Evolutionary conservation across 2,329 filamentous ascomycete species (phyloP), one percentile per base, ranked within the genome.

Genomic region (Colletotrichum sp.): DNA sequence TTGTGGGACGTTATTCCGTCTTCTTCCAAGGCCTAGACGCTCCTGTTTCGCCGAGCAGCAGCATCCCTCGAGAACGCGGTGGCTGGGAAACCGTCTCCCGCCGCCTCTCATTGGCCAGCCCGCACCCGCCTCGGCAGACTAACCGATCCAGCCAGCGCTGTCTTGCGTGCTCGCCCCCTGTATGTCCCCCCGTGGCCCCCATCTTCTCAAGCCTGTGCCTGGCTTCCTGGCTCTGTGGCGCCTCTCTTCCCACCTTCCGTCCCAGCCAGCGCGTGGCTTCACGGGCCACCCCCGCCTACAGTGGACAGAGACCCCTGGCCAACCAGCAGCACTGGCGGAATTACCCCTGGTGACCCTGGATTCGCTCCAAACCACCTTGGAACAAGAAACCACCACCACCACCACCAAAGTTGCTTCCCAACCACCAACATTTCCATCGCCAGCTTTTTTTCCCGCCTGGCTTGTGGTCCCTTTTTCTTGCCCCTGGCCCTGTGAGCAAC

Each of bases 341-440:
- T 43, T 32, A 55, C 43, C 67, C 36, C 16, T 32, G 15, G 16
- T 61, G 36, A 66, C 67, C 67, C 71, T 72, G 67, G 60, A 32
- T 24, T 70, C 65, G 15, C 55, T 32, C 59, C 34, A 39, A 67
- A 61, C 26, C 71, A n/a, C 59, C 65, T 68, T 60, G 57, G 70
- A 65, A 66, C 69, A 59, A 32, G 43, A 52, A 24, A 65, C 67
- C 24, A 65, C 26, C 48, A 52, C 48, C n/a, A 75, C 18, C 52
- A 48, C 43, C 43, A 21, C 43, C 43, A 52, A 21, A 52, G 43
- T 52, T 52, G 43, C 43, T 21, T 71, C 77, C 77, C 77, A 78
- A 78, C 77, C 77, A 78, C 76, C 77, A 78, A 34, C 64, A 59
- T 77, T 78, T 24, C 52, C 75, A 72, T 74, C 74, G 64, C 67